phyloP scores from a whole-genome alignment of 345 rosid species.

The Limnanthes douglasii region DNA sequence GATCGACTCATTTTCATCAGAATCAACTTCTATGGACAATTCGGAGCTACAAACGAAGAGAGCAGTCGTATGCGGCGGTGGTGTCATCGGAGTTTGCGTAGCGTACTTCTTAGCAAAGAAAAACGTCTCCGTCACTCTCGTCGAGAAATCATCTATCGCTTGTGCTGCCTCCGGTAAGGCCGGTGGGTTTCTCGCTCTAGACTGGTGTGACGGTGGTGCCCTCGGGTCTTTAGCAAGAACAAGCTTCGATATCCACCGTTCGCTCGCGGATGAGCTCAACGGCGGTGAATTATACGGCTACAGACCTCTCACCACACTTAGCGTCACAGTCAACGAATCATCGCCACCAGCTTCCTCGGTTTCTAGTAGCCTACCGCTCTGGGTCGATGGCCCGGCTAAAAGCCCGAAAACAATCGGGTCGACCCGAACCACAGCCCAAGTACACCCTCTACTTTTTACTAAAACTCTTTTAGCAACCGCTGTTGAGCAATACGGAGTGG shows the following conservation, averaged over 20 bases:
- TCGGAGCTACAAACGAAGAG: conserved; percentile 15
- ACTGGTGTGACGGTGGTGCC: conserved; percentile 79
- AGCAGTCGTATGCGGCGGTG: conserved; percentile 64
- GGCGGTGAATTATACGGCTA: conserved; percentile 67
- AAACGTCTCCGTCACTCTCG: conserved; percentile 51
- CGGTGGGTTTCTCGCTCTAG: conserved; percentile 82
- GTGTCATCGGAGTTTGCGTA: conserved; percentile 78
- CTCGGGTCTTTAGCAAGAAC: conserved; percentile 50
- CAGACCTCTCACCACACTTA: conserved; percentile 48
- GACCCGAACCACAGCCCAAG: conserved; percentile 58
- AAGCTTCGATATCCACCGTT: conserved; percentile 77
- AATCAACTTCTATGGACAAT: conserved; percentile 12
- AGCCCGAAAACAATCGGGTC: conserved; percentile 42
- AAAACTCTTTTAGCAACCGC: conserved; percentile 36
- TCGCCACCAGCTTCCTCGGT: conserved; percentile 5
- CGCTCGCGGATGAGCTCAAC: conserved; percentile 56
- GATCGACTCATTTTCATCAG: conserved; percentile 12
- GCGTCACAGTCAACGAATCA: conserved; percentile 47
- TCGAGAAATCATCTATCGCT: conserved; percentile 67
- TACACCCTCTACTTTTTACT: conserved; percentile 76
- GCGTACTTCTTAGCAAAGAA: conserved; percentile 71
- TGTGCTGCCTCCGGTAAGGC: conserved; percentile 91
- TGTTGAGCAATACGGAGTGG: conserved; percentile 37
- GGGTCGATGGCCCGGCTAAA: conserved; percentile 60
- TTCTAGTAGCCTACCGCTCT: conserved; percentile 23